Evolutionary conservation across 306 rosid genomes (phyloP).

Genomic region (Begonia masoniana): DNA sequence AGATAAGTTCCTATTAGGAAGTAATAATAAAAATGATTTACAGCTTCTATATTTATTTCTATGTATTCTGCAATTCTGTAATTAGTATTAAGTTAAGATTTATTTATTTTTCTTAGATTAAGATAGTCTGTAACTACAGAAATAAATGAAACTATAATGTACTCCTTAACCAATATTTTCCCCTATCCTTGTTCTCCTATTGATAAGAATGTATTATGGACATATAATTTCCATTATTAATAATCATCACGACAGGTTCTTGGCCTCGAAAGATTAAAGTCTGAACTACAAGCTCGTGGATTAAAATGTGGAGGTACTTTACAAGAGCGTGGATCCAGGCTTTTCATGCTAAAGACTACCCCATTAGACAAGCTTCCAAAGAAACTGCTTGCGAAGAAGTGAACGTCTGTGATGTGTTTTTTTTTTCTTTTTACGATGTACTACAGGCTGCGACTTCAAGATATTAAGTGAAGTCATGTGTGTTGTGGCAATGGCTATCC

Average conservation of each 20-base stretch:
- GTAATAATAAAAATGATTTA: too few relatives aligned
- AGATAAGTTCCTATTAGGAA: too few relatives aligned
- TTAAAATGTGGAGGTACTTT: conserved; percentile 89
- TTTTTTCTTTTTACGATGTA: not conserved
- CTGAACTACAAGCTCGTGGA: conserved; percentile 65
- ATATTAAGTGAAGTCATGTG: too few relatives aligned
- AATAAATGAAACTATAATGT: not conserved
- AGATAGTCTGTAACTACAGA: too few relatives aligned
- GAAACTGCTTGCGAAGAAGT: conserved; percentile 74
- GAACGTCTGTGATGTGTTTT: not conserved
- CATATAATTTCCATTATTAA: not conserved
- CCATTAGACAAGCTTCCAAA: conserved; percentile 69
- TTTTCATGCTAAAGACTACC: conserved; percentile 70
- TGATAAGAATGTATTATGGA: not conserved
- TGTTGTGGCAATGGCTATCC: too few relatives aligned
- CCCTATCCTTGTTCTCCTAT: too few relatives aligned
- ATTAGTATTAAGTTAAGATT: too few relatives aligned
- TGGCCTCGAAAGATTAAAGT: conserved; percentile 73
- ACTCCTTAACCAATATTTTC: too few relatives aligned
- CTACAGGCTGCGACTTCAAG: too few relatives aligned
- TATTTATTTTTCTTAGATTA: too few relatives aligned
- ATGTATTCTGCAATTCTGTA: too few relatives aligned
- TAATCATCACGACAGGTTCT: conserved; percentile 31
- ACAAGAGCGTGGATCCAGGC: conserved; percentile 86
- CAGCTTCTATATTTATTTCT: too few relatives aligned